These are phyloP conservation scores for Ceratobasidium sp. DNA, from an alignment of 1,284 basidiomycete species.

Conservation along the genomic window DNA sequence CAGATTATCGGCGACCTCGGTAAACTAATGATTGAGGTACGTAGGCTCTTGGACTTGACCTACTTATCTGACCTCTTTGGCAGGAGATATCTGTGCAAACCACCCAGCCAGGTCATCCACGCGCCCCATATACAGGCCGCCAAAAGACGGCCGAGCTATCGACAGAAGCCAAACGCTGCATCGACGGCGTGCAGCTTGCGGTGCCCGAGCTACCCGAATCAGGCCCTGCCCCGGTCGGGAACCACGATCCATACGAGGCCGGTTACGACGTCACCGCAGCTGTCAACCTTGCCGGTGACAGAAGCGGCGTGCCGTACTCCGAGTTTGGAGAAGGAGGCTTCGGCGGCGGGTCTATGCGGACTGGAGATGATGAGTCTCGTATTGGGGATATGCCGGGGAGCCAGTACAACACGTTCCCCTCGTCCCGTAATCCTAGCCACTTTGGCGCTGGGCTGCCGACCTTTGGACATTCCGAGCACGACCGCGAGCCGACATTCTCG, in stretches of 20 bases:
- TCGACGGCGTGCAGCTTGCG: conserved; percentile 66
- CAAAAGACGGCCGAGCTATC: conserved; percentile 69
- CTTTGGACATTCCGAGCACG: conserved; percentile 15
- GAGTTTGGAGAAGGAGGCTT: conserved; percentile 49
- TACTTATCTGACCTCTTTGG: conserved; percentile 30
- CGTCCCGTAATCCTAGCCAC: conserved; percentile 51
- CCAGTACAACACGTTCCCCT: conserved; percentile 56
- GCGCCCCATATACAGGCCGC: conserved; percentile 69
- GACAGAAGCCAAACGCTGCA: conserved; percentile 69
- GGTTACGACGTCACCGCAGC: conserved; percentile 23
- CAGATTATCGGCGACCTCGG: conserved; percentile 86
- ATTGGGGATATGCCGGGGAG: conserved; percentile 49
- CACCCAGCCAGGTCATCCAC: conserved; percentile 82
- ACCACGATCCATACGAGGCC: conserved; percentile 26
- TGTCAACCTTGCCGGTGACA: background rate
- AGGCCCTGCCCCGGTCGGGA: background rate
- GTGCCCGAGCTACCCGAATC: conserved; percentile 39
- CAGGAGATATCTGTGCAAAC: conserved; percentile 83
- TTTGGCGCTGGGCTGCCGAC: conserved; percentile 57
- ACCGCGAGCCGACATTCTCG: conserved; percentile 38
- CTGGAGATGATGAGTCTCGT: conserved; percentile 46
- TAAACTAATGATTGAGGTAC: conserved; percentile 76
- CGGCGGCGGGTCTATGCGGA: conserved; percentile 45
- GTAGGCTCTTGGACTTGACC: conserved; percentile 50
- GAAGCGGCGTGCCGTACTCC: conserved; percentile 24